These are phyloP conservation scores for Colletotrichum salicis DNA, from an alignment of 2,329 filamentous ascomycete genomes.

Conservation along the genomic window DNA sequence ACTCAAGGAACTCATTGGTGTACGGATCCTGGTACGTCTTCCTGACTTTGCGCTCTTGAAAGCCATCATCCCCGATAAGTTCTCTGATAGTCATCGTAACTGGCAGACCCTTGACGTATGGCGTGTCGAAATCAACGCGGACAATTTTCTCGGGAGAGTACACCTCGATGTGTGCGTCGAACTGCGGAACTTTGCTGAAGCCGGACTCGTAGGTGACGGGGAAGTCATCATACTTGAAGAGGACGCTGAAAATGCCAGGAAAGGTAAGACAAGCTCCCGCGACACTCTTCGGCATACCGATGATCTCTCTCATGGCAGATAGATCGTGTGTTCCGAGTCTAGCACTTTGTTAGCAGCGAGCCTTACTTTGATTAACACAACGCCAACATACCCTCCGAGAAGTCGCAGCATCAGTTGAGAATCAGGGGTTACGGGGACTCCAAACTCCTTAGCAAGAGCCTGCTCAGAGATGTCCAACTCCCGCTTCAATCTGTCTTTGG, in stretches of 20 bases:
- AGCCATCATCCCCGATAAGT: conserved; percentile 48
- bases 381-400: conserved; percentile 39
- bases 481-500: conserved; percentile 37
- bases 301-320: conserved; percentile 60
- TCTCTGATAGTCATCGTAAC: conserved; percentile 61
- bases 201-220: conserved; percentile 68
- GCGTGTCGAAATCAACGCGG: conserved; percentile 65
- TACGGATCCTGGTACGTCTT: conserved; percentile 58
- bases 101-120: conserved; percentile 66
- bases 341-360: neutral
- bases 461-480: conserved; percentile 43
- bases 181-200: conserved; percentile 61
- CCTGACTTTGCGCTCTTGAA: conserved; percentile 51
- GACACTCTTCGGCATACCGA: conserved; percentile 54
- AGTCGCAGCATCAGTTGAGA: conserved; percentile 41
- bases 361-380: too few species aligned
- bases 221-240: conserved; percentile 59
- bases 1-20: conserved; percentile 48
- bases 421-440: conserved; percentile 41
- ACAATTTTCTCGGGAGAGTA: conserved; percentile 66
- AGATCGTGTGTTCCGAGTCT: conserved; percentile 62
- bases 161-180: conserved; percentile 63
- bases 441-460: conserved; percentile 46
- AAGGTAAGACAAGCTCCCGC: conserved; percentile 48
- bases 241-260: conserved; percentile 48